Evolutionary conservation across 495 filamentous ascomycete species (phyloP).

Genomic region (Amorphotheca resinae): DNA sequence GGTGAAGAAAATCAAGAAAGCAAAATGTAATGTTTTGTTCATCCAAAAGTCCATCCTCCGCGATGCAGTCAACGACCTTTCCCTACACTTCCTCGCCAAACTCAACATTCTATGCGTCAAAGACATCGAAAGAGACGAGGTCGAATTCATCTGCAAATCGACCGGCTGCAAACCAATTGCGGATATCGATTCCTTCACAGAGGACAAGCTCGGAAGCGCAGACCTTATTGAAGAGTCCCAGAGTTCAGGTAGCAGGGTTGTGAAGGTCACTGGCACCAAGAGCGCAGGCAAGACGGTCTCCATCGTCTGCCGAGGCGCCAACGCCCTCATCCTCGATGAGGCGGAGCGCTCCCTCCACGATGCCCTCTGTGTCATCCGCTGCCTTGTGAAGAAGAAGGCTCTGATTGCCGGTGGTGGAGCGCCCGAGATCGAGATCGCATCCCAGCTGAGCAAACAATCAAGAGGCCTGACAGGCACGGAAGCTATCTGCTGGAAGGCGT

Average conservation of each 20-base stretch:
- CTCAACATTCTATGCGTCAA: constrained; percentile 91
- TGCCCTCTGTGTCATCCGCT: constrained; percentile 93
- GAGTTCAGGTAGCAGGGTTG: constrained; percentile 72
- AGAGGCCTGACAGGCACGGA: constrained; percentile 79
- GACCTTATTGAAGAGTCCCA: constrained; percentile 91
- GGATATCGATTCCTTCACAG: constrained; percentile 96
- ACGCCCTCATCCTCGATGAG: constrained; percentile 88
- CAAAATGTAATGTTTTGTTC: constrained; percentile 95
- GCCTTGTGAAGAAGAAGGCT: constrained; percentile 96
- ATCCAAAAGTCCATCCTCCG: constrained; percentile 98
- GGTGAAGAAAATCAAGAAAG: constrained; percentile 99
- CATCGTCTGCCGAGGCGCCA: constrained; percentile 87
- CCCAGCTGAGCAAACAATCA: constrained; percentile 66
- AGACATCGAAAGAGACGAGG: constrained; percentile 95
- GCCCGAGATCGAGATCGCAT: constrained; percentile 87
- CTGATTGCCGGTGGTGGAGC: constrained; percentile 94
- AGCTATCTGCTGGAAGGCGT: constrained; percentile 96
- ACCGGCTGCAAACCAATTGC: constrained; percentile 98
- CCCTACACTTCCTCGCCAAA: constrained; percentile 92
- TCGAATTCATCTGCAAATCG: constrained; percentile 97
- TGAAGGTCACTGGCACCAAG: constrained; percentile 89
- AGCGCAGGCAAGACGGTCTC: constrained; percentile 75
- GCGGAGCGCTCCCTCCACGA: constrained; percentile 94
- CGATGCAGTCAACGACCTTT: constrained; percentile 95
- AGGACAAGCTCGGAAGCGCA: constrained; percentile 95